These are phyloP conservation scores for Penicillium lagena DNA, from an alignment of 495 filamentous ascomycete genomes.

Conservation along the genomic window DNA sequence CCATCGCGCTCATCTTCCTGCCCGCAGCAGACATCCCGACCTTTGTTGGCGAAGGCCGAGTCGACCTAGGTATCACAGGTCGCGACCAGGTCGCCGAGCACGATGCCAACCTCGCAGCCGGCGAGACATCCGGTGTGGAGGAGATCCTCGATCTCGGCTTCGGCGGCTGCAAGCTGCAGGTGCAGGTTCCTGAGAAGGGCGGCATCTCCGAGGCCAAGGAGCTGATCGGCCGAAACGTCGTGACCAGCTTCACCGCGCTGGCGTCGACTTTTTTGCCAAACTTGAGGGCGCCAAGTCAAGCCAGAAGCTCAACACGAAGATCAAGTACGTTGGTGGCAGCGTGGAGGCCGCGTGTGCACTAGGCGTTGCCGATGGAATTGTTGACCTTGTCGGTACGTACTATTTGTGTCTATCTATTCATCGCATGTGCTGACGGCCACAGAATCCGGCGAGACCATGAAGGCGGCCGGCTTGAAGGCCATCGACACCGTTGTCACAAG, in stretches of 20 bases:
- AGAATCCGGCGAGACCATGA: constrained; percentile 99
- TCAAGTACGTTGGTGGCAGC: constrained; percentile 89
- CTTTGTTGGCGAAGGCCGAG: constrained; percentile 90
- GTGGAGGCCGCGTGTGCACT: constrained; percentile 95
- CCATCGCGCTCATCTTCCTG: constrained; percentile 93
- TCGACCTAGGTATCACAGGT: constrained; percentile 92
- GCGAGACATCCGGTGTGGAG: constrained; percentile 61
- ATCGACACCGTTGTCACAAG: constrained; percentile 89
- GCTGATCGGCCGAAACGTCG: constrained; percentile 88
- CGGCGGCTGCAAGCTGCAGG: constrained; percentile 85
- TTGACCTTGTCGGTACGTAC: constrained; percentile 82
- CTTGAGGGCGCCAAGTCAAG: constrained; percentile 51
- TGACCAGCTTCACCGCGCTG: constrained; percentile 88
- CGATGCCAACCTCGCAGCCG: constrained; percentile 57
- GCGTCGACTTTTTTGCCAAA: constrained; percentile 72
- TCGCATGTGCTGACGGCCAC: not conserved
- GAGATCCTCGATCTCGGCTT: constrained; percentile 86
- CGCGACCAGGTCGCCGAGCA: constrained; percentile 89
- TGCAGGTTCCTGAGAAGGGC: constrained; percentile 90
- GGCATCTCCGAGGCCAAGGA: constrained; percentile 59
- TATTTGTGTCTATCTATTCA: not conserved
- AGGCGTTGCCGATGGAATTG: constrained; percentile 93
- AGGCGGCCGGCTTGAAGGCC: constrained; percentile 88
- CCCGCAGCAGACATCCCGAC: constrained; percentile 95
- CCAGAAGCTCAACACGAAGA: constrained; percentile 52